A percentile compares a stretch with the other conserved stretches of the same genome.
phyloP scores from a whole-genome alignment of 1,284 basidiomycete genomes.

The Ustilago sp. region DNA sequence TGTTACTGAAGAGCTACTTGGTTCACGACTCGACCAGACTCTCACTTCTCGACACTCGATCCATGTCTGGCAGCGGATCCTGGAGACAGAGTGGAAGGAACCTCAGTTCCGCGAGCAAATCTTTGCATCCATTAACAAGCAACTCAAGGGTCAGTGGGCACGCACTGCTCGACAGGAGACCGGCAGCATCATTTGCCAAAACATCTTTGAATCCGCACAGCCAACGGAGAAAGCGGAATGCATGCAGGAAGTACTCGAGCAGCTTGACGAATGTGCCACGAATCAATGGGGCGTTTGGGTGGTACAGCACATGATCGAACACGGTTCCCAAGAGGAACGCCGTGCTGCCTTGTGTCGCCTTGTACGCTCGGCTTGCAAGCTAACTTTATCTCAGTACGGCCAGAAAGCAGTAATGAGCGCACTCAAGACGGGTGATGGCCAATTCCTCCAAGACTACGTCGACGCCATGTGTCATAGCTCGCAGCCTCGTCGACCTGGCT shows the following conservation, averaged over 20 bases:
- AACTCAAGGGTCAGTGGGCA: conserved; percentile 59
- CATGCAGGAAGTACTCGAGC: conserved; percentile 60
- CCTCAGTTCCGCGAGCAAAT: conserved; percentile 39
- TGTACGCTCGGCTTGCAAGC: conserved; percentile 41
- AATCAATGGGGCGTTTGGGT: conserved; percentile 69
- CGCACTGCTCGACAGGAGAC: conserved; percentile 59
- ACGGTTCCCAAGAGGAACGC: conserved; percentile 50
- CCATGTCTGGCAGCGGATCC: conserved; percentile 64
- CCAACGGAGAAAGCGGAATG: conserved; percentile 52
- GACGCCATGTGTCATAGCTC: conserved; percentile 54
- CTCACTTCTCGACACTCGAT: conserved; percentile 60
- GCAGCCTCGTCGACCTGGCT: conserved; percentile 55
- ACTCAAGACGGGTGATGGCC: conserved; percentile 51
- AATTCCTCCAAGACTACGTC: conserved; percentile 54
- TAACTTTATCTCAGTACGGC: conserved; percentile 64
- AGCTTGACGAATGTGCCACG: conserved; percentile 53
- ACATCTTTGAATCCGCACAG: conserved; percentile 61
- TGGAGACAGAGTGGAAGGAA: conserved; percentile 55
- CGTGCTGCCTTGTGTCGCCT: conserved; percentile 46
- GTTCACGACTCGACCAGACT: conserved; percentile 48
- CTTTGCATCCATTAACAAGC: conserved; percentile 55
- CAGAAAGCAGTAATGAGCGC: conserved; percentile 67
- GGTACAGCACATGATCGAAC: conserved; percentile 66
- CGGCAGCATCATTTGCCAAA: conserved; percentile 64
- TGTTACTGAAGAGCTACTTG: conserved; percentile 60